Evolutionary conservation across 306 rosid species (phyloP), one percentile per base, ranked within the genome.

Genomic region (Glycine tomentella): DNA sequence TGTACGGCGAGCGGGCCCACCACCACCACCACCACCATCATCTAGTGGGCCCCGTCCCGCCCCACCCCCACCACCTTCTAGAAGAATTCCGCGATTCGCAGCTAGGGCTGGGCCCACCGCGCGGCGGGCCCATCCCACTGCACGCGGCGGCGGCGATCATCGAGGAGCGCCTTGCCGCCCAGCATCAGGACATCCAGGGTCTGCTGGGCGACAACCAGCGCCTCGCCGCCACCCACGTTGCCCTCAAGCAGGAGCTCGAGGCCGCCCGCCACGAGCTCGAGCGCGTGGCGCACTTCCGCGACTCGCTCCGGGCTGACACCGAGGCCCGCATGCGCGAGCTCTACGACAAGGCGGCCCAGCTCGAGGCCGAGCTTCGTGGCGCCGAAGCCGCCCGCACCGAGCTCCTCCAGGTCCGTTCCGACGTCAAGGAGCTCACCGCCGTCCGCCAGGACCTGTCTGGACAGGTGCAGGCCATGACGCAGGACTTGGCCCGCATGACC

Each of bases 161-260:
- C 9, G 97, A 92, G 87, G 98, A 93, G 74, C 96, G 85, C 17
- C 97, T 96, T 4, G 97, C 94, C 0, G 93, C 89, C 7, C 99
- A 90, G 97, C 66, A 94, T 92, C 31, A 25, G 31, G 97, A 96
- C 31, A 89, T 96, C 75, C 99, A 91, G 79, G 95, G 85, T 44
- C 90, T 96, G 9, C 78, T 96, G 3, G 93, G 83, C 11, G 98
- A 92, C 69, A 96, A 96, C 84, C 98, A 96, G 88, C 77, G 97
- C 79, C 87, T 96, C 13, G 98, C 99, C 7, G 98, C 98, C 0
- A 96, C 99, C 31, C 99, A 96, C 84, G 97, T 96, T 9, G 99
- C 99, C 0, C 91, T 96, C 59, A 96, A 96, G 88, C 98, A 96
- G 90, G 99, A 96, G 77, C 74, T 92, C 50, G 99, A 96, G 84